Conservation (phyloP, 345 rosid genomes). For the Eucalyptus cloeziana region DNA sequence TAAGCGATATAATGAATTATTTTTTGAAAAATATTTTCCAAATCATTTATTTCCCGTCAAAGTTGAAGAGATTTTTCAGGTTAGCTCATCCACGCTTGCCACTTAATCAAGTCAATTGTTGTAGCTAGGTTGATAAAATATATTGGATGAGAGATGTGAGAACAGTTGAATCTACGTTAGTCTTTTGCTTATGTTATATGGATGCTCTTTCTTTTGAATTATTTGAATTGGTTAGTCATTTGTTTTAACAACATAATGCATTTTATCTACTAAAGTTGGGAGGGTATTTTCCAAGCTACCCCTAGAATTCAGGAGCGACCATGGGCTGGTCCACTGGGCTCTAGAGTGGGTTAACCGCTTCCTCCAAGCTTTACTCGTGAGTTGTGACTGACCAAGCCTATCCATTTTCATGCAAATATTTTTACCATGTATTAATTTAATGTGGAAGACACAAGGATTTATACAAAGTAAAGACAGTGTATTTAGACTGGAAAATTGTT, state of each 20-base stretch:
- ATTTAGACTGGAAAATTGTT: background rate
- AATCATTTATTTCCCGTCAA: rapidly evolving
- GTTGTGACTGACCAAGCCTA: background rate
- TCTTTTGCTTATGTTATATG: background rate
- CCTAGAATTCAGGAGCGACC: background rate
- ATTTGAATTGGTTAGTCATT: background rate
- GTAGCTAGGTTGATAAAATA: background rate
- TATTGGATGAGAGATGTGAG: background rate
- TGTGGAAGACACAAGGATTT: background rate
- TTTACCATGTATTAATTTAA: background rate
- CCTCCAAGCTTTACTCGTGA: background rate
- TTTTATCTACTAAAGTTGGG: background rate
- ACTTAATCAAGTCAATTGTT: no score
- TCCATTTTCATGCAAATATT: background rate
- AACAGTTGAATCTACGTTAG: background rate
- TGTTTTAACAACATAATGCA: background rate
- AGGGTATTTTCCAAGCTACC: background rate
- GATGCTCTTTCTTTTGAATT: background rate
- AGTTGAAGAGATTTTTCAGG: rapidly evolving
- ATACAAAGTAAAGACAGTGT: background rate
- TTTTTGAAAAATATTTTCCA: no score
- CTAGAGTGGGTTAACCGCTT: background rate
- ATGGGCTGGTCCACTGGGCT: background rate
- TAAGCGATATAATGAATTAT: no score
- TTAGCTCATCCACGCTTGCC: rapidly evolving